Conservation (phyloP, 1,284 basidiomycete genomes). For the Meripilus lineatus region DNA sequence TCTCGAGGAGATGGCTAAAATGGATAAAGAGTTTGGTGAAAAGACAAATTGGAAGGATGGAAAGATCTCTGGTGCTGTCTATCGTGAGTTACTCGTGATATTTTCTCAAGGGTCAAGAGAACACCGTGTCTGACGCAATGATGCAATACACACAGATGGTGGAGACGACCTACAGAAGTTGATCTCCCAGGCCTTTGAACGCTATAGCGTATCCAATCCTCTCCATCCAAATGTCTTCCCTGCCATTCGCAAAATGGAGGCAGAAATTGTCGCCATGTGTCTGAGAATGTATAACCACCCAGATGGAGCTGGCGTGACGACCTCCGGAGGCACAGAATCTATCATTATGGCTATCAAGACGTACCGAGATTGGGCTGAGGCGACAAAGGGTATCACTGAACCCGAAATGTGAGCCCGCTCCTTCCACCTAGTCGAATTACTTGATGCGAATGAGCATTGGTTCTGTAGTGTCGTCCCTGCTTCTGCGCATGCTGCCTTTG, state of each 20-base stretch:
- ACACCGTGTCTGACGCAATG: background rate
- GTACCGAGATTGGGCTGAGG: conserved; percentile 88
- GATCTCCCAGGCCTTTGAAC: conserved; percentile 64
- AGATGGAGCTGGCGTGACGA: conserved; percentile 85
- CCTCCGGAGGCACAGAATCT: conserved; percentile 94
- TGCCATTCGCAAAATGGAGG: conserved; percentile 94
- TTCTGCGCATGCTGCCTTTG: conserved; percentile 92
- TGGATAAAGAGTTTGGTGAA: conserved; percentile 56
- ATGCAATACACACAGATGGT: conserved; percentile 51
- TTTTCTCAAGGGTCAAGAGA: background rate
- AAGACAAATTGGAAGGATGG: conserved; percentile 66
- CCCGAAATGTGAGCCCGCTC: conserved; percentile 78
- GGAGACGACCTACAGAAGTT: conserved; percentile 76
- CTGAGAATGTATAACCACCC: conserved; percentile 85
- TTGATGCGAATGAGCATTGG: conserved; percentile 6
- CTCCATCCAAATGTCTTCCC: conserved; percentile 97
- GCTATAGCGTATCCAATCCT: conserved; percentile 82
- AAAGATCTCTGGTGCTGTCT: conserved; percentile 84
- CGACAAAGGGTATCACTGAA: conserved; percentile 81
- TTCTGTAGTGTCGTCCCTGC: conserved; percentile 70
- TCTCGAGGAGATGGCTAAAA: conserved; percentile 69
- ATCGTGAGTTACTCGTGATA: conserved; percentile 52
- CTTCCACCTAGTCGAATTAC: background rate
- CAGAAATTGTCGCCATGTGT: conserved; percentile 94
- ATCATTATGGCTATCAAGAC: conserved; percentile 95